Conservation (phyloP, 345 rosid species). For the Citrus medica region DNA sequence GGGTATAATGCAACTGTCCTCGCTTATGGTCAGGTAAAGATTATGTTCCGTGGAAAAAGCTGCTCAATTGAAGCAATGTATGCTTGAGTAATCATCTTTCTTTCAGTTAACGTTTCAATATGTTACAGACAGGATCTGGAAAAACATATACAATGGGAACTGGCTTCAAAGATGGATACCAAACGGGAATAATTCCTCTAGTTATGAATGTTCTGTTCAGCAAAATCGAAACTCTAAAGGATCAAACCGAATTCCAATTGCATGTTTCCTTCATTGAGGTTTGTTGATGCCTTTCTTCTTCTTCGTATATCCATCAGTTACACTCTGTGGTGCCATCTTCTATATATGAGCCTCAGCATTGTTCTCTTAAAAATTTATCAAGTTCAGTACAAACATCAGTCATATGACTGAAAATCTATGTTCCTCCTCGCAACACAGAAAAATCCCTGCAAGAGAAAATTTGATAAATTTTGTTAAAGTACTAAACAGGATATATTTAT, state of each 20-base stretch:
- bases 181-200: constrained; percentile 78
- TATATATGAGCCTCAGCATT: neutral
- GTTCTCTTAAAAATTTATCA: neutral
- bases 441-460: neutral
- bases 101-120: constrained; percentile 14
- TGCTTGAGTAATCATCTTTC: constrained; percentile 1
- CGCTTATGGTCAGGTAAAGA: constrained; percentile 94
- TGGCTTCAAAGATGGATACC: constrained; percentile 74
- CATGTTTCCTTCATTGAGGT: constrained; percentile 98
- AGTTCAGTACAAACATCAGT: neutral
- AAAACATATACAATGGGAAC: constrained; percentile 99
- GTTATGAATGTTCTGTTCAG: constrained; percentile 84
- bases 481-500: neutral
- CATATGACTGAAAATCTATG: neutral
- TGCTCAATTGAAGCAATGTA: neutral
- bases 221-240: constrained; percentile 75
- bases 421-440: neutral
- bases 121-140: constrained; percentile 92
- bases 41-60: constrained; percentile 3
- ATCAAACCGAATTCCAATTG: constrained; percentile 80
- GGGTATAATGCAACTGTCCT: constrained; percentile 99
- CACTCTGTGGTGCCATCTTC: neutral
- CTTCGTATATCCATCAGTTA: neutral
- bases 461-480: neutral
- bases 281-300: constrained; percentile 18